Base-by-base conservation (phyloP, 2,329 filamentous ascomycete genomes). In the Sphaerulina vaccinii region DNA sequence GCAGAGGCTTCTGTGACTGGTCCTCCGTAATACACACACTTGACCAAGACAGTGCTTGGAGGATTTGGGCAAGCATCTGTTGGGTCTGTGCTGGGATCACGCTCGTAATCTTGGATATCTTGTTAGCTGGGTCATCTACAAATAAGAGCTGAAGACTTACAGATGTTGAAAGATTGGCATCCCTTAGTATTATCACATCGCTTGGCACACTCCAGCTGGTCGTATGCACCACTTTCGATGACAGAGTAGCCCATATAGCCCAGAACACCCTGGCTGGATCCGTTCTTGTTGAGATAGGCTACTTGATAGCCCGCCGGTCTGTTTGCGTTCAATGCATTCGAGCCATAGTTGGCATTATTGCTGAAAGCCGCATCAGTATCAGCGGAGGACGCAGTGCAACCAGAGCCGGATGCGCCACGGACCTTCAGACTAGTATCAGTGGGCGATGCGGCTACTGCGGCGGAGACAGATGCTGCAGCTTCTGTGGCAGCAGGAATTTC, bases 1-100 rank as follows among this genome's bases (percentile, higher is more conserved):
- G 62, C 63, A 6, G 55, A 47, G 21, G 55, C 56, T 23, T 61
- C 54, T 21, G 62, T 56, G 50, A 71, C 62, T 35, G 55, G 55
- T 39, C 66, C 66, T 37, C 67, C 66, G 66, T 67, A 71, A 35
- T 71, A 63, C 13, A 68, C 65, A 62, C 69, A 71, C 60, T 70
- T 70, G 65, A 66, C 70, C 60, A 68, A 68, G 53, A 67, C 68
- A 42, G 68, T 67, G 22, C 64, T 64, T 6, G 62, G 42, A 16
- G 68, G 67, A 54, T 68, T 65, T 10, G 66, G 63, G 64, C 69
- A 71, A 50, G 58, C 53, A 24, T 54, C 51, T 19, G 52, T 58
- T 46, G 66, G 66, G 42, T 62, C 62, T 40, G 63, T 44, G 29
- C 57, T 59, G 8, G 65, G 65, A 41, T 67, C 65, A 39, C 66